Conservation (phyloP, 2,329 filamentous ascomycete species). For the Colletotrichum godetiae region DNA sequence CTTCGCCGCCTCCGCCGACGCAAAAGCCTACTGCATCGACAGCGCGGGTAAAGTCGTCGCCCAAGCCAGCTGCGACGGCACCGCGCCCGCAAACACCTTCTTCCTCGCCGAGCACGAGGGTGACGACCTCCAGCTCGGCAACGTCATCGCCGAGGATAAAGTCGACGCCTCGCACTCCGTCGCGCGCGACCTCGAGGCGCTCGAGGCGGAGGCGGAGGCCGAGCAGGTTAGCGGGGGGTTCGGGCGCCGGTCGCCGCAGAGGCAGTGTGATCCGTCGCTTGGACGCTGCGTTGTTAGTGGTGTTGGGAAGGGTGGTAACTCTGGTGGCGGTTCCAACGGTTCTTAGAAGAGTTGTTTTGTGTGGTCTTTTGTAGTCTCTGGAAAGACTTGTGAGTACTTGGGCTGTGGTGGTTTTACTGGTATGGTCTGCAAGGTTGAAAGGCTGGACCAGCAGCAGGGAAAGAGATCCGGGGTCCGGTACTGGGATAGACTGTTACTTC, state of each 20-base stretch:
- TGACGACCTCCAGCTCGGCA: not conserved
- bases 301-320: not conserved
- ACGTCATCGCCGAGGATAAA: not conserved
- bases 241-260: not conserved
- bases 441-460: not conserved
- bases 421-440: not conserved
- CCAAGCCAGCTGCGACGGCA: not conserved
- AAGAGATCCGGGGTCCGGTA: not conserved
- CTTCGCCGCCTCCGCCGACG: not conserved
- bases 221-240: not conserved
- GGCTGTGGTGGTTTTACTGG: too few relatives aligned
- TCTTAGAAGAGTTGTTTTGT: too few relatives aligned
- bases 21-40: constrained; percentile 1
- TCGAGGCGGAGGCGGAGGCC: not conserved
- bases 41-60: not conserved
- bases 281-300: not conserved
- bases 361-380: too few relatives aligned
- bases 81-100: not conserved
- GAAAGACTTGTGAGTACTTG: too few relatives aligned
- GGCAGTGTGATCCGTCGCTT: not conserved
- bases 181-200: not conserved
- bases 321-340: not conserved
- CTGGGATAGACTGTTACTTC: not conserved
- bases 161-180: not conserved
- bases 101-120: not conserved